A percentile compares a stretch with the other conserved stretches of the same genome.
Evolutionary conservation across 169 alveolate species (phyloP).

Genomic region (Theileria parva): DNA sequence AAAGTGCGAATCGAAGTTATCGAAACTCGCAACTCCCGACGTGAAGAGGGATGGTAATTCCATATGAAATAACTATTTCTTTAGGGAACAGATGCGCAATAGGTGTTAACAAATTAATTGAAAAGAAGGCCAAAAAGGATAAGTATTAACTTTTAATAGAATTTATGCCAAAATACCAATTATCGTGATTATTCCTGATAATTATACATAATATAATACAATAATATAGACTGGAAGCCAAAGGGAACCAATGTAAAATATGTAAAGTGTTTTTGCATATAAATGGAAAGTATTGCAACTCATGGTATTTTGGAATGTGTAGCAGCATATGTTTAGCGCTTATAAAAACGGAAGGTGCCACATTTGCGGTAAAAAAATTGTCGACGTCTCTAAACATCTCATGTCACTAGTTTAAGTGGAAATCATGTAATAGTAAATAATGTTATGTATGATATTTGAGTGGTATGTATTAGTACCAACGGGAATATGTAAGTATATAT

Average conservation of each 20-base stretch:
- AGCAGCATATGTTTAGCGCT: slow-evolving; percentile 46
- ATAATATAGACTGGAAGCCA: slow-evolving; percentile 61
- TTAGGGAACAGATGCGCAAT: slow-evolving; percentile 70
- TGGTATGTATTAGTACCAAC: background rate
- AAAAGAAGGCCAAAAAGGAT: slow-evolving; percentile 66
- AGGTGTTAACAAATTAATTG: slow-evolving; percentile 72
- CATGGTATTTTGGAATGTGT: slow-evolving; percentile 58
- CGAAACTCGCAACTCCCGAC: slow-evolving; percentile 77
- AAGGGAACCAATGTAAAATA: slow-evolving; percentile 72
- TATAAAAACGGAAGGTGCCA: slow-evolving; percentile 76
- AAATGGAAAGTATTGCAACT: slow-evolving; percentile 75
- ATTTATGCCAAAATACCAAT: background rate
- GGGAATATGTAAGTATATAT: too few species aligned
- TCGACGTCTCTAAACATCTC: slow-evolving; percentile 71
- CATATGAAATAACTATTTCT: background rate
- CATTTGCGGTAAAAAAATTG: slow-evolving; percentile 77
- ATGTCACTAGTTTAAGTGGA: slow-evolving; percentile 69
- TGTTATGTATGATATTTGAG: too few species aligned
- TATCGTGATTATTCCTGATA: background rate
- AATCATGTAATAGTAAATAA: background rate
- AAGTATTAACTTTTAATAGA: slow-evolving; percentile 43
- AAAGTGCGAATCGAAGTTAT: slow-evolving; percentile 73
- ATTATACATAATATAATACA: background rate
- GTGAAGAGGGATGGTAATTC: slow-evolving; percentile 65
- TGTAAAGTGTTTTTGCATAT: slow-evolving; percentile 74